Evolutionary conservation across 805 yeast species (phyloP).

Genomic region (Zygotorulaspora danielsina): DNA sequence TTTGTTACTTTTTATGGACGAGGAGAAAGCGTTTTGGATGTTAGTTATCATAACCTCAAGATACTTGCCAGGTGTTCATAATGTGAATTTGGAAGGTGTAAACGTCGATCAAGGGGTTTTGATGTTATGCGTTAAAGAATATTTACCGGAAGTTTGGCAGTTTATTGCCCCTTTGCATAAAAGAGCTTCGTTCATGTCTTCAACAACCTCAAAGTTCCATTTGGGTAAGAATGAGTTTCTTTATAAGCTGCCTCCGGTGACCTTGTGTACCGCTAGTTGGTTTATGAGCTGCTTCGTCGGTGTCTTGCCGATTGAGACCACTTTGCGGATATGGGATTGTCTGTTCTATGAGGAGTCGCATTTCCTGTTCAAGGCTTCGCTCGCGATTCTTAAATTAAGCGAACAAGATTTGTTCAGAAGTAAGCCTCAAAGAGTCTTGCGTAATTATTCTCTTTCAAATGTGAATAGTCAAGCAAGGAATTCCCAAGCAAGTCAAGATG

Average conservation of each 20-base stretch:
- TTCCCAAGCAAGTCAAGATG: slow-evolving; percentile 21
- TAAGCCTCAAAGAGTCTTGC: slow-evolving; percentile 11
- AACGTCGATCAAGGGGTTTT: slow-evolving; percentile 92
- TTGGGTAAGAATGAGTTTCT: slow-evolving; percentile 46
- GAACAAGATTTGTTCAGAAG: slow-evolving; percentile 55
- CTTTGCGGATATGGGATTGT: slow-evolving; percentile 91
- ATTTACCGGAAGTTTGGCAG: slow-evolving; percentile 77
- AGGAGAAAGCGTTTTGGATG: slow-evolving; percentile 94
- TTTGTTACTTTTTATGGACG: slow-evolving; percentile 77
- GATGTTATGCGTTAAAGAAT: slow-evolving; percentile 79
- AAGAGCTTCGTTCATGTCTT: slow-evolving; percentile 1
- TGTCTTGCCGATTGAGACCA: slow-evolving; percentile 80
- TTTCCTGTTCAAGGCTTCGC: slow-evolving; percentile 73
- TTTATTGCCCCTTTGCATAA: slow-evolving; percentile 36
- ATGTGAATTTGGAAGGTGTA: slow-evolving; percentile 86
- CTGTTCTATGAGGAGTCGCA: slow-evolving; percentile 89
- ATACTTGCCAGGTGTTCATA: slow-evolving; percentile 88
- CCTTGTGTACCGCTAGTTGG: slow-evolving; percentile 95
- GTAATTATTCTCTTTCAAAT: slow-evolving; percentile 9
- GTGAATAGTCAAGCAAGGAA: slow-evolving; percentile 10
- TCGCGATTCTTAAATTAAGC: slow-evolving; percentile 72
- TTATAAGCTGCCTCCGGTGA: slow-evolving; percentile 78
- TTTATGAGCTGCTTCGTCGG: slow-evolving; percentile 97
- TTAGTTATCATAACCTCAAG: slow-evolving; percentile 81
- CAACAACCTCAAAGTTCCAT: slow-evolving; percentile 3